Evolutionary conservation across 768 basidiomycete species (phyloP), one percentile per base, ranked within the genome.

Genomic region (Auricularia heimuer): DNA sequence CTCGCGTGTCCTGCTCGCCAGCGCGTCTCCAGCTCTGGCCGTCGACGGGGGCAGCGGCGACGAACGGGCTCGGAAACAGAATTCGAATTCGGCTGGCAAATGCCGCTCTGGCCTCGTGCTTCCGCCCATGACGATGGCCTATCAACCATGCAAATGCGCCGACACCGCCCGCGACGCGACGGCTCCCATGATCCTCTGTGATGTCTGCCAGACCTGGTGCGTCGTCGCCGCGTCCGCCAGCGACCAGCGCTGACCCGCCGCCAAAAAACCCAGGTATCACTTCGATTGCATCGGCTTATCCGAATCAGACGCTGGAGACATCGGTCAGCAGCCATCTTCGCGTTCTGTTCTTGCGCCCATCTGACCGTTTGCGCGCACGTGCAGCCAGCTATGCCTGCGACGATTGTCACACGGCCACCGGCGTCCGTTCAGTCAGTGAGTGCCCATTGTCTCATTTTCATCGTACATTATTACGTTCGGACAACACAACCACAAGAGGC

Each of bases 141-240:
- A 16, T 21, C 39, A 54, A 54, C 21, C 56, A 60, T 60, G 56
- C 56, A 14, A 14, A 12, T 60, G 56, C 56, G 56, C 11, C 56
- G 56, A 33, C 56, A 14, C 29, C 29, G 24, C 56, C 29, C 56
- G 56, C 45, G 87, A 92, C 73, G 87, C 91, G 76, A 90, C 88
- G 37, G 81, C 87, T 4, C 90, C 90, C 12, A 92, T 92, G 90
- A 86, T 93, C 61, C 77, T 77, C 42, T 94, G 92, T 71, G 80
- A 83, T 33, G 77, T 81, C 62, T 94, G 92, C 73, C 79, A 77
- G 33, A 85, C 86, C 67, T 92, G 91, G 92, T 88, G 68, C 69
- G 83, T 62, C 63, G 35, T 58, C n/a, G 37, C 44, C 58, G 21
- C 21, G 63, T 58, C 63, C 62, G 34, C 29, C 47, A n/a, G 21